Base-by-base conservation (phyloP, 305 asterid genomes). In the Fraxinus platypoda region DNA sequence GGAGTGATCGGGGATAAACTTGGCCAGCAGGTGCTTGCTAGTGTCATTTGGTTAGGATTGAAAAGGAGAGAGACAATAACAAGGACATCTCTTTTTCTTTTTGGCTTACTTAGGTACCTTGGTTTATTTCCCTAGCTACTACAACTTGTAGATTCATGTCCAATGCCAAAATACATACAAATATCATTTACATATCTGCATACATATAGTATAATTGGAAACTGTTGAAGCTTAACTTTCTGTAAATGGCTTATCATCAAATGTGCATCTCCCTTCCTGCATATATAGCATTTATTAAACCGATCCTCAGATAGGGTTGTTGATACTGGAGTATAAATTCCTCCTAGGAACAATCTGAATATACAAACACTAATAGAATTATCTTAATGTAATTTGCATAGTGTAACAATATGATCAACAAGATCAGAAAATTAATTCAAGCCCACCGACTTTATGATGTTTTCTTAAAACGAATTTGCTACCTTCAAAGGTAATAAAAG, bases 11-110 rank as follows among this genome's bases (percentile, higher is more conserved):
- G 79, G 68, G 82, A 71, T 78, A 62, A 86, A 83, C 68, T 77
- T 74, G 73, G 82, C 30, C 43, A 68, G 81, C 80, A 86, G 89
- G 85, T 84, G 88, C 87, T 85, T 76, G 82, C 81, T 77, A 82
- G 82, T 90, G 89, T 86, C 89, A 90, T 86, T 84, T 91, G 92
- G 91, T 85, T 85, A 80, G 81, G 87, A 46, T 57, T 74, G 85
- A 78, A 78, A 34, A 38, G 77, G 83, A 26, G 90, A 79, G 89
- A 78, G 86, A 77, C 12, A 38, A 88, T 68, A 90, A 89, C 91
- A 90, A 89, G 88, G 95, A 91, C 92, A 26, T 89, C 73, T 88
- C 87, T 89, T 88, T 84, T 7, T 84, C 79, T 38, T 37, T 8
- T 80, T 86, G 83, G 83, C 84, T 79, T 81, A 78, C 83, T 80